Evolutionary conservation across 1,284 basidiomycete species (phyloP).

Genomic region (Cutaneotrichosporon mucoides): DNA sequence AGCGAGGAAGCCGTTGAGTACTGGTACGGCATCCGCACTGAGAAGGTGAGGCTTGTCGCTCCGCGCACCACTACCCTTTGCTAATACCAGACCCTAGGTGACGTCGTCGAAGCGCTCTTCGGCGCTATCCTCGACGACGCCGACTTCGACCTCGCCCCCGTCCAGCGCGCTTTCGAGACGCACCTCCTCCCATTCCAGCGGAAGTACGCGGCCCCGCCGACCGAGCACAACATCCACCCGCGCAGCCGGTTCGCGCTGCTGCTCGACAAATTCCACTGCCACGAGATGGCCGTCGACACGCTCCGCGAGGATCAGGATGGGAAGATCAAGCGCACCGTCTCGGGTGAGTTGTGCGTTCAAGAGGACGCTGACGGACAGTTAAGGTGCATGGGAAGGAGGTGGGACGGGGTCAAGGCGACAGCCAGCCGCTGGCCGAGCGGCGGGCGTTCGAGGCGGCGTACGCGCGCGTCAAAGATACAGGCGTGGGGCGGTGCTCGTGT

Average conservation of each 20-base stretch:
- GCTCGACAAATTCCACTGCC: not conserved
- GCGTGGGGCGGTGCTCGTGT: no score
- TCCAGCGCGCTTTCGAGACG: conserved; percentile 57
- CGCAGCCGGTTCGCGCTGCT: conserved; percentile 21
- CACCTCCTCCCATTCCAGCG: conserved; percentile 30
- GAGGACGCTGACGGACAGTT: no score
- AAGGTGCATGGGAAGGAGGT: no score
- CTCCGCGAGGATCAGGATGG: no score
- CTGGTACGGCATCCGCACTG: conserved; percentile 18
- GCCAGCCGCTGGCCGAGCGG: no score
- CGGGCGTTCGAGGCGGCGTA: no score
- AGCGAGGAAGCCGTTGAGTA: conserved; percentile 14
- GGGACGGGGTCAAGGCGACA: no score
- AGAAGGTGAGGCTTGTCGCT: conserved; percentile 11
- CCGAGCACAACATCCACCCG: conserved; percentile 22
- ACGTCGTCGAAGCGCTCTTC: conserved; percentile 67
- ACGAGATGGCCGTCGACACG: not conserved
- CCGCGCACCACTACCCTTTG: not conserved
- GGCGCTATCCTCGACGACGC: conserved; percentile 79
- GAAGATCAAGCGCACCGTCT: no score
- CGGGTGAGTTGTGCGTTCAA: no score
- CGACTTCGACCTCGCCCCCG: conserved; percentile 64
- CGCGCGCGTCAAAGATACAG: no score
- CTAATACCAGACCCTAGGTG: conserved; percentile 26
- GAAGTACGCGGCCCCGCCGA: conserved; percentile 26